Conservation (phyloP, 805 yeast genomes). For the Komagataella populi region DNA sequence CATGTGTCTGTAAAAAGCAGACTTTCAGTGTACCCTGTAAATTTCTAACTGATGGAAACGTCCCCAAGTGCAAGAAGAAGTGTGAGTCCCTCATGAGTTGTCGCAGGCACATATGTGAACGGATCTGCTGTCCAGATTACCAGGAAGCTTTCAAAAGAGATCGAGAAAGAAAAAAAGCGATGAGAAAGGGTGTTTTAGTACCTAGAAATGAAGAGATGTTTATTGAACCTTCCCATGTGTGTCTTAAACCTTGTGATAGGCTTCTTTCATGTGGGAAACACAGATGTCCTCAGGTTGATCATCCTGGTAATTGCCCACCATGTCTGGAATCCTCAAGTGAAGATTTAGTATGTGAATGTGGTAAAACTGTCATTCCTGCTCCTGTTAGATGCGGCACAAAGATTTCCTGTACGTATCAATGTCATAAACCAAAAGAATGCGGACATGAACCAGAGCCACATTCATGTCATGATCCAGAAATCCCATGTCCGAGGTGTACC, state of each 20-base stretch:
- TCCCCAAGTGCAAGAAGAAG: conserved; percentile 53
- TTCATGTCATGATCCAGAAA: conserved; percentile 56
- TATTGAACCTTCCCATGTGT: conserved; percentile 64
- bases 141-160: conserved; percentile 42
- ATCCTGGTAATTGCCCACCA: conserved; percentile 67
- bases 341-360: conserved; percentile 72
- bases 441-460: conserved; percentile 66
- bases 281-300: conserved; percentile 58
- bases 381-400: conserved; percentile 78
- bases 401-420: conserved; percentile 55
- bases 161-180: conserved; percentile 32
- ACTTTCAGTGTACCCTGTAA: conserved; percentile 52
- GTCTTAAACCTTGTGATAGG: conserved; percentile 53
- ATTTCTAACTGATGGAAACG: conserved; percentile 32
- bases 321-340: conserved; percentile 73
- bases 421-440: conserved; percentile 43
- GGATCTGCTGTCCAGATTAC: conserved; percentile 59
- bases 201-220: conserved; percentile 33
- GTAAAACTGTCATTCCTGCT: conserved; percentile 61
- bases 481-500: conserved; percentile 69
- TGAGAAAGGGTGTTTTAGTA: conserved; percentile 26
- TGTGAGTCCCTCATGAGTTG: conserved; percentile 70
- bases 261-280: conserved; percentile 53
- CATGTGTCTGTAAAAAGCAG: conserved; percentile 52
- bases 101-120: conserved; percentile 64